Percentiles rank a stretch among this genome's conserved stretches.
Conservation (phyloP, 768 basidiomycete genomes). For the Hericium coralloides region DNA sequence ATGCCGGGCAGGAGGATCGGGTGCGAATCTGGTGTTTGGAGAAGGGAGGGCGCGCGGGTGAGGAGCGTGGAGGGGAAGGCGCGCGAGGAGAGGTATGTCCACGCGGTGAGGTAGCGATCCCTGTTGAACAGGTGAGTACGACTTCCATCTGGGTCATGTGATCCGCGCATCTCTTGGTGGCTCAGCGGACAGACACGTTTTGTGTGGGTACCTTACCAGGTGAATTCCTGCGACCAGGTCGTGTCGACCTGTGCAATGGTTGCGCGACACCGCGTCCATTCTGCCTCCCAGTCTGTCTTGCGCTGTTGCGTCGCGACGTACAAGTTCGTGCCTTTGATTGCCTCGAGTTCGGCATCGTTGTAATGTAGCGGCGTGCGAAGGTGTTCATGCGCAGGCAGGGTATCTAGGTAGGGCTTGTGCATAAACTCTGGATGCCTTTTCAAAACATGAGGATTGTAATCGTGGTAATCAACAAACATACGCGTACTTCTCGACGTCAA, state of each 20-base stretch:
- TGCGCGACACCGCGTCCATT: conserved; percentile 50
- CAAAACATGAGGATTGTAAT: conserved; percentile 4
- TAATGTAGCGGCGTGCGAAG: conserved; percentile 75
- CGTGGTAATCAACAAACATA: not conserved
- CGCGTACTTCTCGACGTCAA: conserved; percentile 28
- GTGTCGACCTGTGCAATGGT: conserved; percentile 27
- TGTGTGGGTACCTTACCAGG: conserved; percentile 45
- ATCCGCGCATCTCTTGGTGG: not conserved
- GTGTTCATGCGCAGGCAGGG: conserved; percentile 46
- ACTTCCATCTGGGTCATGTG: conserved; percentile 2
- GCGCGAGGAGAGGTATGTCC: conserved; percentile 78
- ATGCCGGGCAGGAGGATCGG: conserved; percentile 84
- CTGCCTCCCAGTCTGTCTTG: conserved; percentile 45
- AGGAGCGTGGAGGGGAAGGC: conserved; percentile 86
- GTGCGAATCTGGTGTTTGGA: conserved; percentile 41
- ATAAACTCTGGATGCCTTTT: conserved; percentile 8
- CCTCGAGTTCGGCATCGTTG: conserved; percentile 45
- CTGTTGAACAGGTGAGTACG: conserved; percentile 27
- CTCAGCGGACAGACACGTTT: not conserved
- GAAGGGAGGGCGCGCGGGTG: conserved; percentile 43
- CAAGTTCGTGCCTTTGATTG: conserved; percentile 74
- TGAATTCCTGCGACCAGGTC: conserved; percentile 43
- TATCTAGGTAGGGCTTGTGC: conserved; percentile 58
- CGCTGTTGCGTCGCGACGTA: conserved; percentile 70
- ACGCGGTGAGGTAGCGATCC: conserved; percentile 60